phyloP scores from a whole-genome alignment of 1,139 yeast species.

The Torulaspora pretoriensis region DNA sequence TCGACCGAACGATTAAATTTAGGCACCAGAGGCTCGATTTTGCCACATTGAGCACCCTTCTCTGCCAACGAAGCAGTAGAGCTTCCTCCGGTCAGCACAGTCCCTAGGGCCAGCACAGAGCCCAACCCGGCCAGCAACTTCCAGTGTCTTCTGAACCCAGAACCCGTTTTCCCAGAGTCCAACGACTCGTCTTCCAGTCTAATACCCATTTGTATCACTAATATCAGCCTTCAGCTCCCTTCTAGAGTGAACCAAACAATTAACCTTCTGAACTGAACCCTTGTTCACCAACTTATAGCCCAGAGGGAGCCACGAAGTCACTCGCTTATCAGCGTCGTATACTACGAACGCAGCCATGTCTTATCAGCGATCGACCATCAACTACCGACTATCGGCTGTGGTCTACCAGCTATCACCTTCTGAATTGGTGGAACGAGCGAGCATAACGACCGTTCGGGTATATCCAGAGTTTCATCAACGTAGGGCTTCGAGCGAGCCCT shows the following conservation, averaged over 20 bases:
- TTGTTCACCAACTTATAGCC: not conserved
- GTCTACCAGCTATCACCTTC: not conserved
- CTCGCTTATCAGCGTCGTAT: not conserved
- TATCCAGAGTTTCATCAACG: no score
- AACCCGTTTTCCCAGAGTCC: not conserved
- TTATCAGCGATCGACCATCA: not conserved
- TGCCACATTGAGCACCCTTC: conserved; percentile 8
- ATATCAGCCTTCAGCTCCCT: not conserved
- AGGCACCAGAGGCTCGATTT: conserved; percentile 9
- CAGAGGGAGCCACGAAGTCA: not conserved
- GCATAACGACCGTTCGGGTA: no score
- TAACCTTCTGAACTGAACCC: not conserved
- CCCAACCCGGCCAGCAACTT: conserved; percentile 4
- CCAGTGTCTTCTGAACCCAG: not conserved
- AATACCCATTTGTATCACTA: conserved; percentile 1
- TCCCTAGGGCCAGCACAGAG: conserved; percentile 6
- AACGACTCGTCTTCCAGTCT: not conserved
- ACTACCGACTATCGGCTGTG: not conserved
- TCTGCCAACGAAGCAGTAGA: not conserved
- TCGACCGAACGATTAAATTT: conserved; percentile 22
- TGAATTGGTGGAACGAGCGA: no score
- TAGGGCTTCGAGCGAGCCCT: not conserved
- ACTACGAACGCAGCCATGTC: not conserved
- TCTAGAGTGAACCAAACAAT: not conserved
- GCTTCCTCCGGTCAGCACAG: not conserved